phyloP scores from a whole-genome alignment of 768 basidiomycete genomes.

The Polyporus arcularius region DNA sequence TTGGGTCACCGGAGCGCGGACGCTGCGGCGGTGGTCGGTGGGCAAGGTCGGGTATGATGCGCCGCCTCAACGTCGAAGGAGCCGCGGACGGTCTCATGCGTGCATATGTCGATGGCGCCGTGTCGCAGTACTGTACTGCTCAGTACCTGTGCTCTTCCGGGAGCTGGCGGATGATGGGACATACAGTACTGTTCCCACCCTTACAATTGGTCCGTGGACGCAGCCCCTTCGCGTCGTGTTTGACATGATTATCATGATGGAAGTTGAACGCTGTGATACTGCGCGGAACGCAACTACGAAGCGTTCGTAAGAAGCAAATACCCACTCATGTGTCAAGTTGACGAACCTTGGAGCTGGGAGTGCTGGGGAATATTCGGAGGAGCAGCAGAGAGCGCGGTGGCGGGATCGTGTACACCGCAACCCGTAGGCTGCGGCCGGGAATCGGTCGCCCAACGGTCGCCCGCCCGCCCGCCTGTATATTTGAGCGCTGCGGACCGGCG shows the following conservation, averaged over 20 bases:
- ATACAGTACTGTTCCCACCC: not conserved
- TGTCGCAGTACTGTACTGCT: not conserved
- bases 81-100: not conserved
- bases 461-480: not conserved
- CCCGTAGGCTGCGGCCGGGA: too few relatives aligned
- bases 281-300: not conserved
- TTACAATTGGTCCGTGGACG: not conserved
- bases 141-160: not conserved
- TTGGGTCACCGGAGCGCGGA: too few relatives aligned
- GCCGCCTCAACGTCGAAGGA: too few relatives aligned
- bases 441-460: not conserved
- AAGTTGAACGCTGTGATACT: not conserved
- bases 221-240: not conserved
- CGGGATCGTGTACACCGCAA: too few relatives aligned
- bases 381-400: too few relatives aligned
- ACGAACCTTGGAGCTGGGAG: not conserved
- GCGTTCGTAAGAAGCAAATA: not conserved
- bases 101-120: not conserved
- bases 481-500: not conserved
- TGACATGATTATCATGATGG: slow-evolving; percentile 3
- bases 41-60: too few relatives aligned
- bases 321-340: not conserved
- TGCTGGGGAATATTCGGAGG: not conserved
- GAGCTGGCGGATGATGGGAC: not conserved
- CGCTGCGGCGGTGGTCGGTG: too few relatives aligned